phyloP scores from a whole-genome alignment of 2,329 filamentous ascomycete species.

The Pseudocercospora pini-densiflorae region DNA sequence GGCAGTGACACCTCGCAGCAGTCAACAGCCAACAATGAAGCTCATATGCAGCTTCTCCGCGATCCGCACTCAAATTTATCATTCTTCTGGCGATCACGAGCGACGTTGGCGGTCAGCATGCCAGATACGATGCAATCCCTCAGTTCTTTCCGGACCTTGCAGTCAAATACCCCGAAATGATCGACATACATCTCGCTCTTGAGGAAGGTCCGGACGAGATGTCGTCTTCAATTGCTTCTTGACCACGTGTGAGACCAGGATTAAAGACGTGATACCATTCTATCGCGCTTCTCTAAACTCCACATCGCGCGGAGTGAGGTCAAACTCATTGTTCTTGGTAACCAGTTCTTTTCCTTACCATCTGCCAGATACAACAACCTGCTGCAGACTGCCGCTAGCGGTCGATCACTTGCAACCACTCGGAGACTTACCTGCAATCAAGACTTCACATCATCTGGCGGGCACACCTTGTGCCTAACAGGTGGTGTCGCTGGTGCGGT shows the following conservation, averaged over 20 bases:
- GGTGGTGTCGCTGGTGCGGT: not conserved
- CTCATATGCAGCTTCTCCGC: not conserved
- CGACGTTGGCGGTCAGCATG: not conserved
- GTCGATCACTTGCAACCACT: not conserved
- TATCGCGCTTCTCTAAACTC: not conserved
- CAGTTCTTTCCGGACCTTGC: not conserved
- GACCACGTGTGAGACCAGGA: not conserved
- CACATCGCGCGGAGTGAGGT: not conserved
- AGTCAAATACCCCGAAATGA: not conserved
- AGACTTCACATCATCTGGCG: not conserved
- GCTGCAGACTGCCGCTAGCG: slow-evolving; percentile 2
- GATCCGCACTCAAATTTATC: not conserved
- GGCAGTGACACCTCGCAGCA: not conserved
- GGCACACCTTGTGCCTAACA: not conserved
- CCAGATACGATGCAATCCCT: not conserved
- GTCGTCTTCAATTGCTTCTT: not conserved
- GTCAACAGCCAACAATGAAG: not conserved
- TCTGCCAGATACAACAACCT: not conserved
- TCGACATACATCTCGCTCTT: not conserved
- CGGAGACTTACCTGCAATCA: not conserved
- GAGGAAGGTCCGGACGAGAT: not conserved
- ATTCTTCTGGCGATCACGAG: not conserved
- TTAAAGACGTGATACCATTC: not conserved
- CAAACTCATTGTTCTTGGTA: not conserved
- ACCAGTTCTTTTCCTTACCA: not conserved